Conservation (phyloP, 306 rosid genomes). For the Geum urbanum region DNA sequence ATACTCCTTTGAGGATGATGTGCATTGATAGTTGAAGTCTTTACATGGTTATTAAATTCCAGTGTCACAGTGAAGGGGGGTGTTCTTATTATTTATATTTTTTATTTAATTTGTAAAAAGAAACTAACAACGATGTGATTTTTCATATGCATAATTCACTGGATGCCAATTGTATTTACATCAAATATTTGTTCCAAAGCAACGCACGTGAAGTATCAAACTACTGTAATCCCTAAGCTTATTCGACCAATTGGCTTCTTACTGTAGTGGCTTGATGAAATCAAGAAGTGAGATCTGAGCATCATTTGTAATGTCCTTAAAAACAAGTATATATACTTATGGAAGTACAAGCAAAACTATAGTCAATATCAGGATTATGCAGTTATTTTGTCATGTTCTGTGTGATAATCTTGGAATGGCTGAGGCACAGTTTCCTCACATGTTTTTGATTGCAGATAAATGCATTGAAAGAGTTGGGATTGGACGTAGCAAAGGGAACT, state of each 20-base stretch:
- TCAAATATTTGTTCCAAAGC: neutral
- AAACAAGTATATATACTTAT: no score
- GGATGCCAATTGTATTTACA: neutral
- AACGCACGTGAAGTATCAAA: neutral
- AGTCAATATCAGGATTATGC: no score
- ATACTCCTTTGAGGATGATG: neutral
- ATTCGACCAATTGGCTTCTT: neutral
- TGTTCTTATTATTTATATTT: neutral
- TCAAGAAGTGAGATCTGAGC: neutral
- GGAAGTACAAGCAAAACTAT: no score
- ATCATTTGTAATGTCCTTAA: neutral
- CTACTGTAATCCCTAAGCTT: neutral
- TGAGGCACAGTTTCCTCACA: no score
- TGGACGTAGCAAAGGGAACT: constrained; percentile 90
- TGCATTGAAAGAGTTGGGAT: constrained; percentile 79
- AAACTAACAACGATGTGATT: neutral
- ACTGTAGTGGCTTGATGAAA: neutral
- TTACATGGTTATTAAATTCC: neutral
- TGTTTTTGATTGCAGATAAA: constrained; percentile 46
- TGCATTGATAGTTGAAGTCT: neutral
- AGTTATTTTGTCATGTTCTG: no score
- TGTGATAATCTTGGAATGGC: no score
- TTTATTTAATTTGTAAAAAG: neutral
- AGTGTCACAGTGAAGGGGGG: neutral
- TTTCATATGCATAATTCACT: neutral